These are phyloP conservation scores for Diaporthe caulivora DNA, from an alignment of 2,329 filamentous ascomycete genomes.

Conservation along the genomic window DNA sequence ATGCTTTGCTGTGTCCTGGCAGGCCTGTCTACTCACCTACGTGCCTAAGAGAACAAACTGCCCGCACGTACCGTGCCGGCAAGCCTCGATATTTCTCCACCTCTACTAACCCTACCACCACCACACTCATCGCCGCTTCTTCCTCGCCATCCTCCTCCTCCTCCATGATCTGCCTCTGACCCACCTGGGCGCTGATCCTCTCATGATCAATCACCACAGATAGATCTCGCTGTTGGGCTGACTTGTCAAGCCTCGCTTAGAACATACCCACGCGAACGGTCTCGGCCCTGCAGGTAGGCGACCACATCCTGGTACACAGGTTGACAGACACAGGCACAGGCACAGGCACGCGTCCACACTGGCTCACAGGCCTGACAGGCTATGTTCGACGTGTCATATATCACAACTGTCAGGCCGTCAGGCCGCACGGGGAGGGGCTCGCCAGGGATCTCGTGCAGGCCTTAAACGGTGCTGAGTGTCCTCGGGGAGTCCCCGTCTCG, in stretches of 20 bases:
- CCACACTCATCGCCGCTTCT: too few relatives aligned
- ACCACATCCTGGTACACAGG: background rate
- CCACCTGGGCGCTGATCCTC: conserved; percentile 9
- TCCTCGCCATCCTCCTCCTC: background rate
- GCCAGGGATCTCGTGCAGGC: conserved; percentile 3
- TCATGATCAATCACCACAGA: background rate
- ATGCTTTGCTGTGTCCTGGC: background rate
- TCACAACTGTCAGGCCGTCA: conserved; percentile 25
- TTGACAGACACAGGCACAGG: too few relatives aligned
- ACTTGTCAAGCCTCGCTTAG: conserved; percentile 26
- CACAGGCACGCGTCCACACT: too few relatives aligned
- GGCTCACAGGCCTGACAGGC: background rate
- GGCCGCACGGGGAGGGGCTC: background rate
- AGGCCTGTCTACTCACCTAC: too few relatives aligned
- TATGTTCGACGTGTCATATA: conserved; percentile 2
- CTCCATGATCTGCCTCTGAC: background rate
- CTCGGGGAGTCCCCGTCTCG: conserved; percentile 20
- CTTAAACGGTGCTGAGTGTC: conserved; percentile 16
- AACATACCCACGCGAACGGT: background rate
- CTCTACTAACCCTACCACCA: background rate
- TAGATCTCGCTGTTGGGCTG: conserved; percentile 14
- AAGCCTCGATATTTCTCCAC: background rate
- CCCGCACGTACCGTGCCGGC: background rate
- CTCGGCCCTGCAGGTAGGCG: conserved; percentile 23
- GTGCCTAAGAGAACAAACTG: background rate